Percentiles rank a stretch among this genome's conserved stretches.
Conservation (phyloP, 331 rosid species). For the Pyrus hybrid region DNA sequence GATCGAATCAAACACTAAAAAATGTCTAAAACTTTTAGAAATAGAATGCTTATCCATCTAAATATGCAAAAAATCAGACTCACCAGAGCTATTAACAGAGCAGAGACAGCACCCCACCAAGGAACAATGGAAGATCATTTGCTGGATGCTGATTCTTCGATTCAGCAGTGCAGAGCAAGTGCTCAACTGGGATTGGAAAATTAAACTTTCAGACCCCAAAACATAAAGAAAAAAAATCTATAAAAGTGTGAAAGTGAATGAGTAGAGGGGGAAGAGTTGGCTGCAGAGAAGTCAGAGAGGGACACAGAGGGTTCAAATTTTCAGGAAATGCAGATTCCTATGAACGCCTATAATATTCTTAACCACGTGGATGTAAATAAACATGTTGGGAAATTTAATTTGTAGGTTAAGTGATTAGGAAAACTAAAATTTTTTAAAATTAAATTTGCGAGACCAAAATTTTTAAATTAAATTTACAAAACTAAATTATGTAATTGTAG, state of each 20-base stretch:
- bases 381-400: too few species aligned
- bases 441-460: too few species aligned
- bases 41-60: neutral
- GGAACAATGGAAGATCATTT: neutral
- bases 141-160: neutral
- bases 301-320: neutral
- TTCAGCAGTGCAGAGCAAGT: neutral
- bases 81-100: neutral
- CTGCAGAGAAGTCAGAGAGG: neutral
- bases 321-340: neutral
- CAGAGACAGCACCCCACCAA: neutral
- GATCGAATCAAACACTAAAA: neutral
- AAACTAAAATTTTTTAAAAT: too few species aligned
- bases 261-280: neutral
- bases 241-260: neutral
- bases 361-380: neutral
- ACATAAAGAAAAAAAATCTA: neutral
- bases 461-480: too few species aligned
- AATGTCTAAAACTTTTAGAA: neutral
- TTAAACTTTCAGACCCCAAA: neutral
- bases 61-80: neutral
- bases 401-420: too few species aligned
- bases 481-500: accelerated
- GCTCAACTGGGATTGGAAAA: neutral
- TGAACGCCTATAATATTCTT: neutral